Evolutionary conservation across 305 asterid species (phyloP).

Genomic region (Withania somnifera): DNA sequence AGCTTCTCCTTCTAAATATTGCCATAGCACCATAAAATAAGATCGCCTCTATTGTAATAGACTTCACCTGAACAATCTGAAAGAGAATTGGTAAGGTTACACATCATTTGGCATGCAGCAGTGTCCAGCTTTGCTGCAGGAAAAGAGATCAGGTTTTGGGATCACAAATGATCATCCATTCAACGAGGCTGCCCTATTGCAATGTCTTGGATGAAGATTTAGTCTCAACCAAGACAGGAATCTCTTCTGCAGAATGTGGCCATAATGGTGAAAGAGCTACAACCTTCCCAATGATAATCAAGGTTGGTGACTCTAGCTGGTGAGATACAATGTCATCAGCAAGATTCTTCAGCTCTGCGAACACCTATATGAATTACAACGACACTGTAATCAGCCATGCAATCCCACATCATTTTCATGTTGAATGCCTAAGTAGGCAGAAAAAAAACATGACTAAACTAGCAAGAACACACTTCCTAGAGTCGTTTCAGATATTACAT

Average conservation of each 20-base stretch:
- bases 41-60: not conserved
- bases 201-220: slow-evolving; percentile 4
- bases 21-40: not conserved
- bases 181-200: not conserved
- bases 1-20: not conserved
- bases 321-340: slow-evolving; percentile 39
- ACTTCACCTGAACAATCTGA: not conserved
- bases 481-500: not conserved
- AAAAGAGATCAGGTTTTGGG: not conserved
- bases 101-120: not conserved
- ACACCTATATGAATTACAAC: slow-evolving; percentile 34
- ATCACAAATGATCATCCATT: not conserved
- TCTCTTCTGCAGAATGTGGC: slow-evolving; percentile 27
- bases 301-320: slow-evolving; percentile 59
- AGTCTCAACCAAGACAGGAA: slow-evolving; percentile 29
- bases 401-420: not conserved
- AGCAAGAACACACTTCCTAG: not conserved
- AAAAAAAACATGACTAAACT: not conserved
- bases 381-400: not conserved
- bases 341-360: slow-evolving; percentile 61
- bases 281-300: slow-evolving; percentile 67
- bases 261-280: slow-evolving; percentile 75
- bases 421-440: not conserved
- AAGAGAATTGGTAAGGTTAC: not conserved
- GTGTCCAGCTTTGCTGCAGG: not conserved